Percentiles rank a stretch among this genome's conserved stretches.
Evolutionary conservation across 176 grass and related monocot species (phyloP).

Genomic region (Typha latifolia): DNA sequence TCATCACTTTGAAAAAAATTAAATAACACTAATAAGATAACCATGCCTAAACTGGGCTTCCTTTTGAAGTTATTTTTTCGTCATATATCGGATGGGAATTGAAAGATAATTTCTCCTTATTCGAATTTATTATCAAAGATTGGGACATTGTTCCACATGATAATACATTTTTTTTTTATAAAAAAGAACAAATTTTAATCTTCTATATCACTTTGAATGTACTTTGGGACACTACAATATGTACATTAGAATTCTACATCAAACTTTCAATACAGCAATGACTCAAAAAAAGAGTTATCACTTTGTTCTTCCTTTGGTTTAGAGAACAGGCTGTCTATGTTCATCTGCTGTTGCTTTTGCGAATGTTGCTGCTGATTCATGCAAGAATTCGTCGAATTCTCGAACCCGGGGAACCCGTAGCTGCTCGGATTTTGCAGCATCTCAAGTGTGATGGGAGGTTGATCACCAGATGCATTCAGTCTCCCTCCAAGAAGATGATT

Average conservation of each 20-base stretch:
- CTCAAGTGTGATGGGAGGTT: constrained; percentile 20
- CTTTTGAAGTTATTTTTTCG: too few species aligned
- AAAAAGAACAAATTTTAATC: background rate
- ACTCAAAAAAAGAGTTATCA: constrained; percentile 57
- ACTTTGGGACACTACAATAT: background rate
- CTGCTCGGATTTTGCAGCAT: constrained; percentile 10
- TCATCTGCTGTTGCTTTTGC: background rate
- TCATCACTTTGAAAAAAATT: too few species aligned
- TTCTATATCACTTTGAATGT: background rate
- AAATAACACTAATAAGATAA: too few species aligned
- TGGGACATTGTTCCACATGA: too few species aligned
- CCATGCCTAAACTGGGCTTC: too few species aligned
- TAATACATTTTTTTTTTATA: too few species aligned
- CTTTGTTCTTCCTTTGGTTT: constrained; percentile 54
- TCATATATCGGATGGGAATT: too few species aligned
- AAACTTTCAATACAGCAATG: constrained; percentile 35
- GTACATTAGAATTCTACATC: background rate
- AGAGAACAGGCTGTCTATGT: constrained; percentile 12
- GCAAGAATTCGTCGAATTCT: background rate
- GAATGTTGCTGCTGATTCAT: background rate
- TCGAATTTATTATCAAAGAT: too few species aligned
- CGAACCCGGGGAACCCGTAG: constrained; percentile 1
- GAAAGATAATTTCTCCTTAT: too few species aligned
- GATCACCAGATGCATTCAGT: constrained; percentile 2
- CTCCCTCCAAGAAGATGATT: background rate